These are phyloP conservation scores for Lotus japonicus DNA, from an alignment of 306 rosid genomes.

Conservation along the genomic window DNA sequence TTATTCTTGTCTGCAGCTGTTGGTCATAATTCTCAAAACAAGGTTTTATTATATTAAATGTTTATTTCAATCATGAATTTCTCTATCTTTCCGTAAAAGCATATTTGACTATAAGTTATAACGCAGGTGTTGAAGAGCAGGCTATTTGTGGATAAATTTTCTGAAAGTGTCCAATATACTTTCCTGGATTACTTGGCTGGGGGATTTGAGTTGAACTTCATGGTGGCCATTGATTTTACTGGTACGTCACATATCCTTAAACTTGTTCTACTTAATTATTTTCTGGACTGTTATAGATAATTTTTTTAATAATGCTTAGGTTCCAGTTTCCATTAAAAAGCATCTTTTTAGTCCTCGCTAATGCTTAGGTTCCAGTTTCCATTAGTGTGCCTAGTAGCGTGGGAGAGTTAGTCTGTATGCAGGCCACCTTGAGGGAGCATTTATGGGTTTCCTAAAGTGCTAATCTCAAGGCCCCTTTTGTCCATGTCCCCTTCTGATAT, in stretches of 20 bases:
- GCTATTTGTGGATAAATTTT: constrained; percentile 69
- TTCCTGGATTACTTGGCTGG: constrained; percentile 92
- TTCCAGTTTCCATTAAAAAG: constrained; percentile 10
- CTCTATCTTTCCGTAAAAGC: constrained; percentile 21
- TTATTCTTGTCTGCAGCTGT: constrained; percentile 40
- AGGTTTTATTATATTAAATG: constrained; percentile 46
- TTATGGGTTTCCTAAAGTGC: constrained; percentile 17
- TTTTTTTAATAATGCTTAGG: constrained; percentile 6
- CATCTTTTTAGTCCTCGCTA: neutral
- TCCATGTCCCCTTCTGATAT: neutral
- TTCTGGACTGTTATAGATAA: constrained; percentile 12
- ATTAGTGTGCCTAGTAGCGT: constrained; percentile 14
- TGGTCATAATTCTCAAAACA: constrained; percentile 72
- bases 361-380: constrained; percentile 17
- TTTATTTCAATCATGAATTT: constrained; percentile 7
- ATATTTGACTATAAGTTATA: constrained; percentile 24
- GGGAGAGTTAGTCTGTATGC: constrained; percentile 8
- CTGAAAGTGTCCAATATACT: constrained; percentile 64
- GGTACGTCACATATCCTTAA: constrained; percentile 38
- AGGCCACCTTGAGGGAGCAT: constrained; percentile 11
- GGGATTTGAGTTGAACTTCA: constrained; percentile 88
- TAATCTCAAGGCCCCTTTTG: neutral
- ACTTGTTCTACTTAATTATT: neutral
- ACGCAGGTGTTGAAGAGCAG: constrained; percentile 74
- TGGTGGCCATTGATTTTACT: constrained; percentile 95